A percentile compares a stretch with the other conserved stretches of the same genome.
Conservation (phyloP, 1,284 basidiomycete genomes). For the Ustilago sp. region DNA sequence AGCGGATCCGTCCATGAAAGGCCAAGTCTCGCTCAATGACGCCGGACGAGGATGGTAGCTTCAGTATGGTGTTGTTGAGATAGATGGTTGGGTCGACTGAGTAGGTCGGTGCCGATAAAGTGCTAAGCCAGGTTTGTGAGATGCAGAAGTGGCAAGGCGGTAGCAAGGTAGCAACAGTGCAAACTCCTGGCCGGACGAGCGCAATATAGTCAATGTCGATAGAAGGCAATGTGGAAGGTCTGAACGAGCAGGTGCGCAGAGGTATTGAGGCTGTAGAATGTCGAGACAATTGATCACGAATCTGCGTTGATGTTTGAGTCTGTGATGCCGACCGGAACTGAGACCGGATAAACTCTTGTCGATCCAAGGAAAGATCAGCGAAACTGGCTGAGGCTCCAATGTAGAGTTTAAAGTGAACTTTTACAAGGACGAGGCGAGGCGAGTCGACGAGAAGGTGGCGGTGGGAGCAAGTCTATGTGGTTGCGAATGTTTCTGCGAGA, state of each 20-base stretch:
- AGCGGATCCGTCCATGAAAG: constrained; percentile 30
- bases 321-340: neutral
- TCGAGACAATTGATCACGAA: neutral
- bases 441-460: neutral
- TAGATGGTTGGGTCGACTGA: neutral
- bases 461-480: neutral
- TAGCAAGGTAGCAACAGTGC: neutral
- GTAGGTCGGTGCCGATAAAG: neutral
- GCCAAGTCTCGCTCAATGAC: neutral
- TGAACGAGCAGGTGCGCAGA: neutral
- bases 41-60: neutral
- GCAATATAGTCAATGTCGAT: neutral
- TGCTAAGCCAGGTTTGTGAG: neutral
- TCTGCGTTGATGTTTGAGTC: neutral
- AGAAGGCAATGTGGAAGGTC: neutral
- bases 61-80: neutral
- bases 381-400: neutral
- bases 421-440: neutral
- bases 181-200: neutral
- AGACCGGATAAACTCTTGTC: neutral
- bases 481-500: neutral
- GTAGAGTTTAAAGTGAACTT: neutral
- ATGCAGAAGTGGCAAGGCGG: neutral
- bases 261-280: neutral
- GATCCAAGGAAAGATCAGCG: neutral